Conservation (phyloP, 2,329 filamentous ascomycete genomes). For the Verticillium klebahnii region DNA sequence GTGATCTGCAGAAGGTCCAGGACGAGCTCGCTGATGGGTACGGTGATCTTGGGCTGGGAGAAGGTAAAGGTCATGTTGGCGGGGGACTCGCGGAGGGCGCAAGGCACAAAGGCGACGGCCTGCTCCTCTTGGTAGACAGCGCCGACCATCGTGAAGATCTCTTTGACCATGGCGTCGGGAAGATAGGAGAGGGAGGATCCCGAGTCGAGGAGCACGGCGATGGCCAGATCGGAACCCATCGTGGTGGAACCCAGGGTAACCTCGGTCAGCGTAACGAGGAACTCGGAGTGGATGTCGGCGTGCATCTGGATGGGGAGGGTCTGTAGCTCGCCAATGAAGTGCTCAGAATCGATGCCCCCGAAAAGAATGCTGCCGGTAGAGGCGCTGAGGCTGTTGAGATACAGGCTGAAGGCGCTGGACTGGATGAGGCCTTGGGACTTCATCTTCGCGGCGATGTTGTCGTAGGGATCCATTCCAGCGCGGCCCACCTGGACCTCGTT, state of each 20-base stretch:
- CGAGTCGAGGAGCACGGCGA: constrained; percentile 61
- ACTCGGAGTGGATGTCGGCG: constrained; percentile 35
- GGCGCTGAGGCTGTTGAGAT: constrained; percentile 66
- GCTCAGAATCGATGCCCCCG: constrained; percentile 65
- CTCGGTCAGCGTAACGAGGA: constrained; percentile 64
- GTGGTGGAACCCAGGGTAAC: constrained; percentile 26
- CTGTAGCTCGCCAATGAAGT: constrained; percentile 57
- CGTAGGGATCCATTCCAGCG: constrained; percentile 49
- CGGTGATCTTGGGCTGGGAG: constrained; percentile 43
- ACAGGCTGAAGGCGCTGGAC: constrained; percentile 68
- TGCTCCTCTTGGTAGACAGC: constrained; percentile 43
- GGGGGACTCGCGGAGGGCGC: constrained; percentile 40
- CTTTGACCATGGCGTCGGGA: constrained; percentile 46
- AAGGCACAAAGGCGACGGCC: constrained; percentile 58
- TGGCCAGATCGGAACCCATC: constrained; percentile 42
- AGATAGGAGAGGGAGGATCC: constrained; percentile 66
- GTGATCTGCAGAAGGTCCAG: constrained; percentile 32
- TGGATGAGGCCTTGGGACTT: constrained; percentile 55
- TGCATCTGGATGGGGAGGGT: constrained; percentile 48
- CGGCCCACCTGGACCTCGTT: constrained; percentile 73
- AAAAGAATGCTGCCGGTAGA: constrained; percentile 66
- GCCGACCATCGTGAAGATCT: constrained; percentile 54
- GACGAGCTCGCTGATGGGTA: constrained; percentile 56
- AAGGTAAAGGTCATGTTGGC: constrained; percentile 50
- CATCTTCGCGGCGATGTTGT: constrained; percentile 66